Evolutionary conservation across 495 filamentous ascomycete genomes (phyloP).

Genomic region (Aspergillus biplanus): DNA sequence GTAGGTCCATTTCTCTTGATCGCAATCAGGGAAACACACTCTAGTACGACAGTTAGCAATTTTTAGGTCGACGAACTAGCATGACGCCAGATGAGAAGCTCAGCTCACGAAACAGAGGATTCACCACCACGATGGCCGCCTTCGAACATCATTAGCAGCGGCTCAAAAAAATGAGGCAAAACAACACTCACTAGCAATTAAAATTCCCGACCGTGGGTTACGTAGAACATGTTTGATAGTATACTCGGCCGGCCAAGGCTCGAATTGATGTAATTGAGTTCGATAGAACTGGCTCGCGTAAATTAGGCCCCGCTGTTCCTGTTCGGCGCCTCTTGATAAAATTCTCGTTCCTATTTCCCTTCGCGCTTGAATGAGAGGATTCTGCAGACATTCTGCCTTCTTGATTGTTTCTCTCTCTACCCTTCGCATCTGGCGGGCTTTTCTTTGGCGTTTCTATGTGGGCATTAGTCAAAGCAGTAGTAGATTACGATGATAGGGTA

Average conservation of each 20-base stretch:
- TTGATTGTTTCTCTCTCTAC: constrained; percentile 39
- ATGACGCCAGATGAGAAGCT: constrained; percentile 4
- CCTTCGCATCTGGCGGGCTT: constrained; percentile 31
- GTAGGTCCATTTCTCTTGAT: constrained; percentile 41
- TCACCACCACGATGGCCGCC: constrained; percentile 37
- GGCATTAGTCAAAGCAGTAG: constrained; percentile 15
- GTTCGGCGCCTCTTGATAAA: constrained; percentile 22
- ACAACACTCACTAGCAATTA: constrained; percentile 40
- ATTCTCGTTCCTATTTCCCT: constrained; percentile 33
- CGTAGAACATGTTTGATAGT: constrained; percentile 42
- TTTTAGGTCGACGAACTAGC: constrained; percentile 11
- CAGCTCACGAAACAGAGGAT: constrained; percentile 42
- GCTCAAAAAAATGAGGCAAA: not conserved
- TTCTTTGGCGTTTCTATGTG: constrained; percentile 35
- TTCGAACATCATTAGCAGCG: constrained; percentile 24
- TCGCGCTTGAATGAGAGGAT: constrained; percentile 33
- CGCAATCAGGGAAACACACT: constrained; percentile 43
- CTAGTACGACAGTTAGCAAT: constrained; percentile 24
- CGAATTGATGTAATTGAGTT: constrained; percentile 38
- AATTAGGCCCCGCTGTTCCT: constrained; percentile 32
- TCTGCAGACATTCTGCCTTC: constrained; percentile 32
- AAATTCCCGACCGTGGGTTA: constrained; percentile 38
- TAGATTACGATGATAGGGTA: not conserved
- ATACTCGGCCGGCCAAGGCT: constrained; percentile 37
- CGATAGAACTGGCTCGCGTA: constrained; percentile 41